Evolutionary conservation across 768 basidiomycete genomes (phyloP).

Genomic region (Suillus luteus): DNA sequence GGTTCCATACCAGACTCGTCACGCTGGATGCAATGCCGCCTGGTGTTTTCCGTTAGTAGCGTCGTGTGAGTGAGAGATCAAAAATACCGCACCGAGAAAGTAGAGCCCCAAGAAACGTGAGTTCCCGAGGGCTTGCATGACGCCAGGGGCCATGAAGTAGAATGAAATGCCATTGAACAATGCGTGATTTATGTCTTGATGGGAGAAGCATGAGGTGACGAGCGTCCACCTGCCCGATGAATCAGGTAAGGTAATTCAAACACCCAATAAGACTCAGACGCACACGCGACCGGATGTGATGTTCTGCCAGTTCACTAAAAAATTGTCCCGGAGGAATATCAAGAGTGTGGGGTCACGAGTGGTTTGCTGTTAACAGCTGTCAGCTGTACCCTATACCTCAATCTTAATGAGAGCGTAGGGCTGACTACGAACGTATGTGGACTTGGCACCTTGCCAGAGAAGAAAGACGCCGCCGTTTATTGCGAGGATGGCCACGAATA

Average conservation of each 20-base stretch:
- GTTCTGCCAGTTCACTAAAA: conserved; percentile 62
- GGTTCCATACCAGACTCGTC: conserved; percentile 49
- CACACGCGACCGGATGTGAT: conserved; percentile 66
- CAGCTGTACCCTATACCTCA: conserved; percentile 4
- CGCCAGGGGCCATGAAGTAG: conserved; percentile 72
- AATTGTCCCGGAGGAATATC: conserved; percentile 63
- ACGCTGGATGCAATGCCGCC: conserved; percentile 63
- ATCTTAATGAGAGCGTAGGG: conserved; percentile 11
- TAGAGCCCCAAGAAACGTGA: conserved; percentile 72
- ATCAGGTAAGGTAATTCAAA: conserved; percentile 14
- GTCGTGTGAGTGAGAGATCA: conserved; percentile 1
- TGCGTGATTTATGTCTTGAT: conserved; percentile 59
- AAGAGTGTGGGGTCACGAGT: conserved; percentile 39
- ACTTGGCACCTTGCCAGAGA: conserved; percentile 51
- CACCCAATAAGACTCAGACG: conserved; percentile 26
- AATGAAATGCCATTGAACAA: conserved; percentile 79
- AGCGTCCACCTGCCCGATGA: conserved; percentile 64
- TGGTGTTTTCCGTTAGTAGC: conserved; percentile 26
- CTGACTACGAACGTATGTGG: conserved; percentile 34
- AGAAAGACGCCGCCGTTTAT: conserved; percentile 63
- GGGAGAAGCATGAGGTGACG: conserved; percentile 72
- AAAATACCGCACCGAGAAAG: conserved; percentile 64
- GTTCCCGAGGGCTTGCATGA: conserved; percentile 65
- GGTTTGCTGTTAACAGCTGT: conserved; percentile 34
- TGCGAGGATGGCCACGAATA: conserved; percentile 67